Conservation (phyloP, 768 basidiomycete species). For the Trametopsis cervina region DNA sequence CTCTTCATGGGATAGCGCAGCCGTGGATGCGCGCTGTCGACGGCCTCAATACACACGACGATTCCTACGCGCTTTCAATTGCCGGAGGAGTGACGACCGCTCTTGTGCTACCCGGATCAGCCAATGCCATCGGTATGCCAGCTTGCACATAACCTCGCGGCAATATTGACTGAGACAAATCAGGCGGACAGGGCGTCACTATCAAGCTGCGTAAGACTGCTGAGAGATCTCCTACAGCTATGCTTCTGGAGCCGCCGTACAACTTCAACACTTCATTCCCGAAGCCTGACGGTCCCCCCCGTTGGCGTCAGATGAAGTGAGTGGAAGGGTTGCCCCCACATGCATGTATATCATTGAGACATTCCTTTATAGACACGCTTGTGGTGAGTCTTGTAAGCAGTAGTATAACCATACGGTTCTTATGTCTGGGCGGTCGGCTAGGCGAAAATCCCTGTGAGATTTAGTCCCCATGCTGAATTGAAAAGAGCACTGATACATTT, state of each 20-base stretch:
- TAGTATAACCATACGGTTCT: neutral
- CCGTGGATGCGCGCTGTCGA: conserved; percentile 69
- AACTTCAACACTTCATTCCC: conserved; percentile 34
- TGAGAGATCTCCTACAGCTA: conserved; percentile 60
- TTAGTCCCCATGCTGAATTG: neutral
- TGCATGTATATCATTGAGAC: neutral
- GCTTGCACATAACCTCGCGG: neutral
- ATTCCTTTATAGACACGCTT: conserved; percentile 48
- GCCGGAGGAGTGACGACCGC: conserved; percentile 72
- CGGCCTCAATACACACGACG: conserved; percentile 70
- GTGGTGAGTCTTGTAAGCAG: conserved; percentile 28
- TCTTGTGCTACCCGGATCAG: conserved; percentile 68
- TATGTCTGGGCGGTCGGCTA: conserved; percentile 9
- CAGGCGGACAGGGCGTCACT: conserved; percentile 72
- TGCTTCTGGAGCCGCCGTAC: conserved; percentile 71
- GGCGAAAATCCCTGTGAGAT: conserved; percentile 52
- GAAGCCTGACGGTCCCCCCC: conserved; percentile 21
- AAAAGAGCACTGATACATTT: neutral
- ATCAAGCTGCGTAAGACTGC: conserved; percentile 69
- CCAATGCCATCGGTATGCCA: conserved; percentile 46
- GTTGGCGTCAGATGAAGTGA: conserved; percentile 73
- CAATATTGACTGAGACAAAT: neutral
- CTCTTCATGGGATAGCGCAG: conserved; percentile 39
- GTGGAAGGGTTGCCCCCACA: too few relatives aligned
- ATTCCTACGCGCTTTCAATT: conserved; percentile 42